phyloP scores from a whole-genome alignment of 2,329 filamentous ascomycete species.

The Pestalotiopsis sp. region DNA sequence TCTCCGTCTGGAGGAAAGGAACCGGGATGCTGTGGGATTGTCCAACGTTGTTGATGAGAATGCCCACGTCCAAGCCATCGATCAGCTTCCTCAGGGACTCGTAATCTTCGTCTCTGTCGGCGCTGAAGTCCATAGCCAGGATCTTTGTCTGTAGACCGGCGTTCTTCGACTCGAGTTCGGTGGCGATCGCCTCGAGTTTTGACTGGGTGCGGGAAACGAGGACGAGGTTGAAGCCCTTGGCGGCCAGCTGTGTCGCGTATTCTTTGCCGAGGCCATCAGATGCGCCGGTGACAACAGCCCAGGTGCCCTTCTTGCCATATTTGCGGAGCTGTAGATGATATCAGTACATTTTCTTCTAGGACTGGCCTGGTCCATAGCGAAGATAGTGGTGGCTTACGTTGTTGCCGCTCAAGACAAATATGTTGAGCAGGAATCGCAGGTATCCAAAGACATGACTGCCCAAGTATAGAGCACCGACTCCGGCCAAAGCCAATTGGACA shows the following conservation, averaged over 20 bases:
- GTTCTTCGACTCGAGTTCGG: constrained; percentile 73
- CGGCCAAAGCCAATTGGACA: constrained; percentile 48
- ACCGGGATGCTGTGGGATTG: constrained; percentile 92
- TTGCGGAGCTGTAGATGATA: constrained; percentile 67
- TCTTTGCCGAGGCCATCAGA: constrained; percentile 98
- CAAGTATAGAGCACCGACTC: constrained; percentile 60
- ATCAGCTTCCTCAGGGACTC: constrained; percentile 68
- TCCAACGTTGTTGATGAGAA: constrained; percentile 96
- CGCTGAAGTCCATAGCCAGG: constrained; percentile 88
- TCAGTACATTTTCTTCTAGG: neutral
- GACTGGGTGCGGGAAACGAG: constrained; percentile 94
- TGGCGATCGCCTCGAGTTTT: constrained; percentile 77
- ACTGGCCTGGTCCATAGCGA: too few species aligned
- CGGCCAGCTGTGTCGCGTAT: constrained; percentile 85
- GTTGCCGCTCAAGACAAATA: constrained; percentile 67
- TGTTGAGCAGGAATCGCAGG: constrained; percentile 61
- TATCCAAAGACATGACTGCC: constrained; percentile 58
- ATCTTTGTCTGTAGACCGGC: constrained; percentile 70
- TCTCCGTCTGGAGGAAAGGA: constrained; percentile 76
- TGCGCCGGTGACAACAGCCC: constrained; percentile 92
- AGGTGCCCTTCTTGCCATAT: constrained; percentile 88
- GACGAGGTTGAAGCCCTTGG: constrained; percentile 90
- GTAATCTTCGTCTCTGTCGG: constrained; percentile 80
- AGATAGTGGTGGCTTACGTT: constrained; percentile 59
- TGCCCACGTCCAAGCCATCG: constrained; percentile 74